Conservation (phyloP, 225 moss, liverwort and hornwort genomes). For the Sphagnum tenellum region DNA sequence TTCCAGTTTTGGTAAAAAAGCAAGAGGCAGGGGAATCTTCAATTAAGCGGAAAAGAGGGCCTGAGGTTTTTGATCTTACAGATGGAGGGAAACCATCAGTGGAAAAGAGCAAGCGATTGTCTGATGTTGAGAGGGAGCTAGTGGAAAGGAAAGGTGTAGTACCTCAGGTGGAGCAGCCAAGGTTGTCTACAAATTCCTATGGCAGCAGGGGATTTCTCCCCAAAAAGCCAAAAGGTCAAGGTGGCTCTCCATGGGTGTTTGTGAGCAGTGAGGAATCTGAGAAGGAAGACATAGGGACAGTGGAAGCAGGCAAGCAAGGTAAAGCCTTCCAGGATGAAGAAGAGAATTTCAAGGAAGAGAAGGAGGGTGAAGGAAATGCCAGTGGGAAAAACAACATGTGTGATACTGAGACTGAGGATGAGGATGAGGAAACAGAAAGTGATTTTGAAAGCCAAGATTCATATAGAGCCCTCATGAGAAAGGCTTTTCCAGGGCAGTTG, state of each 20-base stretch:
- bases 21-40: not conserved
- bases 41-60: not conserved
- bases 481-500: too few species aligned
- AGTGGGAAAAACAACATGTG: not conserved
- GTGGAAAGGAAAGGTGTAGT: not conserved
- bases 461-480: too few species aligned
- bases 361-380: not conserved
- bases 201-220: not conserved
- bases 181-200: not conserved
- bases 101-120: not conserved
- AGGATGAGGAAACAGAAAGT: not conserved
- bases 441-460: too few species aligned
- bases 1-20: not conserved
- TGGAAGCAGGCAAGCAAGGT: too few species aligned
- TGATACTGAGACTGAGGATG: not conserved
- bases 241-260: not conserved
- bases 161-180: not conserved
- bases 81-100: not conserved
- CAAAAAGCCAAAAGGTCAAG: not conserved
- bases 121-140: constrained; percentile 1
- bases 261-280: not conserved
- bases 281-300: too few species aligned
- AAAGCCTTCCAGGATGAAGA: too few species aligned
- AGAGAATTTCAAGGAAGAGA: too few species aligned
- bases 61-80: not conserved